Percentiles rank a stretch among this genome's conserved stretches.
Conservation (phyloP, 106 monocot species). For the Dendrobium catenatum region DNA sequence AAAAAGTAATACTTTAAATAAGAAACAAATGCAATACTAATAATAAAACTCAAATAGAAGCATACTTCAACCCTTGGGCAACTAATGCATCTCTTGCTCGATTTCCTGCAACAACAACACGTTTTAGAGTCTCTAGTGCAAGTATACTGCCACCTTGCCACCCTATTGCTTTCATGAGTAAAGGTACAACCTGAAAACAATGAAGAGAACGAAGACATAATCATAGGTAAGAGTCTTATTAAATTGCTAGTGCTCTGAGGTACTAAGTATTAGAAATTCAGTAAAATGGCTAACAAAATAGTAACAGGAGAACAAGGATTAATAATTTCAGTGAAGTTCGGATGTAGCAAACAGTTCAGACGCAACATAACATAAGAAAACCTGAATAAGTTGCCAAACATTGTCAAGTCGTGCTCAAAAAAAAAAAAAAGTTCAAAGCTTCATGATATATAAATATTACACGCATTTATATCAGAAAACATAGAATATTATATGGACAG, state of each 20-base stretch:
- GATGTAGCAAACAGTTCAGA: neutral
- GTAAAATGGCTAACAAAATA: neutral
- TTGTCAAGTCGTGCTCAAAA: neutral
- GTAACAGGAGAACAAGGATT: neutral
- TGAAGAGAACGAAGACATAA: neutral
- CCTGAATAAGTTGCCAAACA: neutral
- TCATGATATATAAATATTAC: neutral
- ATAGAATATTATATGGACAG: neutral
- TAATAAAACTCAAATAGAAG: neutral
- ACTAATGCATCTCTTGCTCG: conserved; percentile 99
- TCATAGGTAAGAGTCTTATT: neutral
- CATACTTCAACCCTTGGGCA: conserved; percentile 97
- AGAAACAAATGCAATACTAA: neutral
- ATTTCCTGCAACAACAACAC: conserved; percentile 97
- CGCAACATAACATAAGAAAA: neutral
- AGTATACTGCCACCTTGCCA: conserved; percentile 99
- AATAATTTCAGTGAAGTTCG: neutral
- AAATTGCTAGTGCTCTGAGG: neutral
- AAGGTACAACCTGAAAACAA: conserved; percentile 78
- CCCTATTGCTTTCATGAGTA: conserved; percentile 99
- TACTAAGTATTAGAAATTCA: neutral
- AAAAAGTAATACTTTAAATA: neutral
- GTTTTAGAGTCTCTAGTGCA: conserved; percentile 94
- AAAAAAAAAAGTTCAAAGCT: neutral
- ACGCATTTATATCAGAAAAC: neutral